Base-by-base conservation (phyloP, 202 grass and related monocot genomes). In the Dendrocalamus latiflorus region DNA sequence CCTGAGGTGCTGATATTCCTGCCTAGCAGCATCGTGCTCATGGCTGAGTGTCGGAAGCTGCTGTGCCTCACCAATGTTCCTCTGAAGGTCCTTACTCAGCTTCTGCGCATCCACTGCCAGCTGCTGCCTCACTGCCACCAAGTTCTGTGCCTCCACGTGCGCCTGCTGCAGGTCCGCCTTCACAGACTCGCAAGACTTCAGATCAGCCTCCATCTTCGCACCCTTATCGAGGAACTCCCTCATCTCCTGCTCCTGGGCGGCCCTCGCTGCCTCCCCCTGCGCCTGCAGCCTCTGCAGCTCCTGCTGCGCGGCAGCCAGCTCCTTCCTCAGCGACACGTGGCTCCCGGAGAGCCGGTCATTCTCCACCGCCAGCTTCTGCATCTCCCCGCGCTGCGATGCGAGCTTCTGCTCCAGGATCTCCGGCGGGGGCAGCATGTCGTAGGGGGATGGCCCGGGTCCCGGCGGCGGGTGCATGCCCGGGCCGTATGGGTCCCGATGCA, bases 401-500 rank as follows among this genome's bases (percentile, higher is more conserved):
- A 96, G 91, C 79, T 99, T 99, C 85, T 91, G 91, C 81, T 99
- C 96, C 70, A 95, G 58, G 41, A 93, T 86, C 83, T 96, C 91
- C 42, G 89, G 87, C 7, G 84, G 61, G 30, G 80, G 83, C 86
- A 91, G 34, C 88, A 90, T 82, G 20, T 93, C 90, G 34, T 81
- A 95, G 49, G 88, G 79, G 85, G 90, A 94, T 30, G 80, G 66
- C 34, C 81, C 95, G 15, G 84, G 76, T 12, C 76, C 81, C 57
- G 64, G 82, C 20, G 73, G 83, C 61, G 74, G 86, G 58, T 79
- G 93, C 87, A 94, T 90, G 22, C 64, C 84, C n/a, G 70, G 86
- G 45, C 81, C 87, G 79, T 90, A 96, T 49, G 81, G 85, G 25
- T 94, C 96, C 3, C 61, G 85, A 50, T 88, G 96, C 83, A 95